Base-by-base conservation (phyloP, 2,329 filamentous ascomycete species). In the Ascochyta viciae-villosae region DNA sequence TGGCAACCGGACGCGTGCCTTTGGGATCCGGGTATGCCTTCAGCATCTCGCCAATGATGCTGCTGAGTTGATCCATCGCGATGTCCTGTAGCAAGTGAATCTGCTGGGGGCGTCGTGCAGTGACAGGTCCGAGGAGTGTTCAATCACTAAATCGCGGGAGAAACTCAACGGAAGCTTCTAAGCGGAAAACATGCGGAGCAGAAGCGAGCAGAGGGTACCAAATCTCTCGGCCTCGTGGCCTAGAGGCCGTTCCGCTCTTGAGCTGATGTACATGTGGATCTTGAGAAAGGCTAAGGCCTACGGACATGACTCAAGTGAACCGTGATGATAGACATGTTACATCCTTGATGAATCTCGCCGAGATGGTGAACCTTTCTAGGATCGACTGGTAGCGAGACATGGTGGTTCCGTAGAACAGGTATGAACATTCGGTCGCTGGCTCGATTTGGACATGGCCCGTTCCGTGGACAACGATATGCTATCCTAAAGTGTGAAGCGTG, bases 21-120 rank as follows among this genome's bases (percentile, higher is more conserved):
- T 67, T 63, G 23, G 62, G 67, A 56, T 73, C 56, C 12, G 66
- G 66, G 6, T 68, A 66, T 8, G 48, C 47, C 23, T 56, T 52
- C 34, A 65, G 31, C 65, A 71, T 61, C 31, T 57, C 34, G 8
- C 26, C n/a, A 39, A 68, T 55, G 50, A 60, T 42, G 22, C 45
- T n/a, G 16, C 42, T 45, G 48, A 68, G 59, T 37, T 58, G 38
- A 40, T 65, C 60, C 54, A 57, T 57, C 13, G 27, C 37, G 10
- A 29, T 23, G 48, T 31, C 26, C 23, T 44, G 40, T 31, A 22
- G 39, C 39, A n/a, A 9, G n/a, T 33, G 27, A 26, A 3, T 16
- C 31, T 49, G 34, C 15, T 27, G 41, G 26, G 53, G 33, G 33
- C 33, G 34, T 45, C 27, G 43, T 27, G 35, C 26, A 45, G 34